Evolutionary conservation across 2,329 filamentous ascomycete genomes (phyloP).

Genomic region (Claviceps paspali): DNA sequence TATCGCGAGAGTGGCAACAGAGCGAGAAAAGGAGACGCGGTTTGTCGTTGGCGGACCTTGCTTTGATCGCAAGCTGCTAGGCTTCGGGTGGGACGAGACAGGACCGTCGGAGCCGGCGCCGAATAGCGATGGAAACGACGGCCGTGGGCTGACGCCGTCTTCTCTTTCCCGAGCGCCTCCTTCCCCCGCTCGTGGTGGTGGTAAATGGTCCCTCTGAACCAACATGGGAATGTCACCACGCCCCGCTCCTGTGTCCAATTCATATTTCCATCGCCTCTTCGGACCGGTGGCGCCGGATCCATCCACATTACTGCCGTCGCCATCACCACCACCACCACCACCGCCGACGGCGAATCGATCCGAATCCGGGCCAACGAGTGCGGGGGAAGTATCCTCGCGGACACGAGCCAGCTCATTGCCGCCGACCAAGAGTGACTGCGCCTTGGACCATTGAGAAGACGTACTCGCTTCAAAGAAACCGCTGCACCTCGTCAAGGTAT

Average conservation of each 20-base stretch:
- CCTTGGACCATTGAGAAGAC: conserved; percentile 54
- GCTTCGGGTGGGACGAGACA: conserved; percentile 33
- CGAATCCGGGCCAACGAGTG: conserved; percentile 9
- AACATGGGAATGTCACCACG: conserved; percentile 75
- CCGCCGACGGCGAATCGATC: conserved; percentile 3
- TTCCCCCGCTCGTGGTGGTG: neutral
- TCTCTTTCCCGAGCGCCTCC: neutral
- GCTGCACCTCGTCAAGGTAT: conserved; percentile 79
- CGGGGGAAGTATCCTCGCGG: conserved; percentile 24
- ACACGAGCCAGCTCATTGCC: conserved; percentile 38
- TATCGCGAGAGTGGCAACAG: conserved; percentile 62
- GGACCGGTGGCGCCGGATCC: conserved; percentile 5
- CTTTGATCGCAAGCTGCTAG: conserved; percentile 15
- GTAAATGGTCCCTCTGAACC: conserved; percentile 53
- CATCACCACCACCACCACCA: neutral
- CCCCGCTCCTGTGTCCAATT: conserved; percentile 61
- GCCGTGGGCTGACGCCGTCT: conserved; percentile 3
- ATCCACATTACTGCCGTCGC: neutral
- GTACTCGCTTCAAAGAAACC: conserved; percentile 86
- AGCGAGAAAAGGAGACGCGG: conserved; percentile 58
- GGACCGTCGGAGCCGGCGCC: conserved; percentile 18
- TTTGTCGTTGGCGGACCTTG: conserved; percentile 24
- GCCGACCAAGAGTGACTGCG: conserved; percentile 13
- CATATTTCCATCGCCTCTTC: conserved; percentile 63
- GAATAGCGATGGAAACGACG: conserved; percentile 16